These are phyloP conservation scores for Onygenales sp. DNA, from an alignment of 2,329 filamentous ascomycete genomes.

Conservation along the genomic window DNA sequence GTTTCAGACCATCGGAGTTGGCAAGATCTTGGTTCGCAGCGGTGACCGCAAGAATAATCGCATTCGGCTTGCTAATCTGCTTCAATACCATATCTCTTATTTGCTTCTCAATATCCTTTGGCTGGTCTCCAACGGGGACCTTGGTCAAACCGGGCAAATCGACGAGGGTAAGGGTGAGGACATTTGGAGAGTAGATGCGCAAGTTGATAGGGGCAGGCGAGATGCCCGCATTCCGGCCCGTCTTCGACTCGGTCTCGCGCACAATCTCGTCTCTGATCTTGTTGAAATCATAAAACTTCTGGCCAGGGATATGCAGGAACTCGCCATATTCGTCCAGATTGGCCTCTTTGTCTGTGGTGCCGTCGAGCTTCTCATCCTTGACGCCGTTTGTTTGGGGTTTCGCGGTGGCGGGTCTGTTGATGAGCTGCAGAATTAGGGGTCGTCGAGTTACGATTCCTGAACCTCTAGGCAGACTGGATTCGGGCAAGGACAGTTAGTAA, in stretches of 20 bases:
- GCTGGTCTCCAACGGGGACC: slow-evolving; percentile 92
- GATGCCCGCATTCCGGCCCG: slow-evolving; percentile 91
- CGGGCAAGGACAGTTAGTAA: slow-evolving; percentile 7
- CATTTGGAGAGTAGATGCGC: slow-evolving; percentile 96
- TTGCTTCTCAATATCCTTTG: slow-evolving; percentile 90
- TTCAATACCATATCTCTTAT: slow-evolving; percentile 98
- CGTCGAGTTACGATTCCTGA: slow-evolving; percentile 95
- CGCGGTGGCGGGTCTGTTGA: slow-evolving; percentile 64
- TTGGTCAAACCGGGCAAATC: slow-evolving; percentile 95
- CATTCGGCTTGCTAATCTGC: slow-evolving; percentile 97
- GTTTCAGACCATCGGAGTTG: slow-evolving; percentile 94
- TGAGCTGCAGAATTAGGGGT: slow-evolving; percentile 92
- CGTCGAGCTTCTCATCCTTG: slow-evolving; percentile 51
- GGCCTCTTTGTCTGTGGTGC: slow-evolving; percentile 66
- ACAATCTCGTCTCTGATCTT: slow-evolving; percentile 98
- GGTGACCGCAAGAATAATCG: slow-evolving; percentile 93
- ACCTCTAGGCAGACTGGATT: slow-evolving; percentile 75
- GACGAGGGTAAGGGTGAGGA: slow-evolving; percentile 90
- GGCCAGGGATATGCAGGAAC: slow-evolving; percentile 92
- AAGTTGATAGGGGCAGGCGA: slow-evolving; percentile 95
- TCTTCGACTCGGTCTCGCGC: slow-evolving; percentile 91
- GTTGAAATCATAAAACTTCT: slow-evolving; percentile 97
- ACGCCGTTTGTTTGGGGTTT: slow-evolving; percentile 63
- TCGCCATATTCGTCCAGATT: slow-evolving; percentile 97
- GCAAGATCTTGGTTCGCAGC: slow-evolving; percentile 96